Conservation (phyloP, 1,284 basidiomycete species). For the Fomitopsis schrenkii region DNA sequence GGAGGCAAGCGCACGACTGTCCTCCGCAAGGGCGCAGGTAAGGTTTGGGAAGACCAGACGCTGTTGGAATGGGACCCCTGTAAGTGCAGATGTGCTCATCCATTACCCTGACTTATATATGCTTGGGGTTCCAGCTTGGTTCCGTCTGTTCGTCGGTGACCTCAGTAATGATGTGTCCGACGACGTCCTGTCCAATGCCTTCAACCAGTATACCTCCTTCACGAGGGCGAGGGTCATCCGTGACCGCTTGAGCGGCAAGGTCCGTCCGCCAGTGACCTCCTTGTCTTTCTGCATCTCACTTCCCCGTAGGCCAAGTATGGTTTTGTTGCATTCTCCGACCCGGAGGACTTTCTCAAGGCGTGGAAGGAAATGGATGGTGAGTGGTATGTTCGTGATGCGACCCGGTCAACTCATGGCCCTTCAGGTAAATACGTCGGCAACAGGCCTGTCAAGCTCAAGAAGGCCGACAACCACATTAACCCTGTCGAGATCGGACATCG, state of each 20-base stretch:
- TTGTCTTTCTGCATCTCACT: not conserved
- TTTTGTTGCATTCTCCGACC: slow-evolving; percentile 97
- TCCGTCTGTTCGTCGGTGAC: slow-evolving; percentile 96
- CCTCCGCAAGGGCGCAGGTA: slow-evolving; percentile 90
- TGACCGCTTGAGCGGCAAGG: slow-evolving; percentile 88
- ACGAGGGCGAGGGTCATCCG: slow-evolving; percentile 93
- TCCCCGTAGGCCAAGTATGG: slow-evolving; percentile 84
- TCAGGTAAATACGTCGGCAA: slow-evolving; percentile 96
- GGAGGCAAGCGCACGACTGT: slow-evolving; percentile 94
- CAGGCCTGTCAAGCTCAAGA: slow-evolving; percentile 88
- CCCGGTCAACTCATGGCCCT: slow-evolving; percentile 3
- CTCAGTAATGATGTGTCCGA: slow-evolving; percentile 98
- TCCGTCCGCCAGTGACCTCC: slow-evolving; percentile 20
- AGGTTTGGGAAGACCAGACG: slow-evolving; percentile 97
- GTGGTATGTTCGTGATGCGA: slow-evolving; percentile 20
- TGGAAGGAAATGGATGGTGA: slow-evolving; percentile 99
- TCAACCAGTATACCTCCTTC: slow-evolving; percentile 90
- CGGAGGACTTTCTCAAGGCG: slow-evolving; percentile 96
- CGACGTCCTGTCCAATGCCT: slow-evolving; percentile 88
- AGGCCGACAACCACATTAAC: slow-evolving; percentile 81
- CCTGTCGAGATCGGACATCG: slow-evolving; percentile 92
- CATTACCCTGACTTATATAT: slow-evolving; percentile 11
- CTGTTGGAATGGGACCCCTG: slow-evolving; percentile 97
- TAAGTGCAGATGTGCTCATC: slow-evolving; percentile 38
- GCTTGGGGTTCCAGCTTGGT: slow-evolving; percentile 70